Percentiles rank a stretch among this genome's conserved stretches.
phyloP scores from a whole-genome alignment of 257 asterid species.

The Handroanthus guayacan region DNA sequence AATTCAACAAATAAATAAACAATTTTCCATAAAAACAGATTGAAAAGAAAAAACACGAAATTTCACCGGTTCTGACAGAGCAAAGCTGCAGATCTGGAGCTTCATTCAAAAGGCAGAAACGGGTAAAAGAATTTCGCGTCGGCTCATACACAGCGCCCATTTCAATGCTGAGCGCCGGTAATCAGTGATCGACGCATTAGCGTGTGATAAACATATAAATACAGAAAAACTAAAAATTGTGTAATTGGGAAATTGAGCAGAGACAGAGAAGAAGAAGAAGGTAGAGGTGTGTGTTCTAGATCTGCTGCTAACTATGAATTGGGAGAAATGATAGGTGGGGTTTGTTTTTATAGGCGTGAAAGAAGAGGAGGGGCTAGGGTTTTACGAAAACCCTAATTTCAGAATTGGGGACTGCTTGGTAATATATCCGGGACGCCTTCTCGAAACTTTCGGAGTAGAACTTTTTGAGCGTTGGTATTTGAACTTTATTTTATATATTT shows the following conservation, averaged over 20 bases:
- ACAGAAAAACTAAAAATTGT: background rate
- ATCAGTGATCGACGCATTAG: slow-evolving; percentile 80
- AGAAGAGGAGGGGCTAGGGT: slow-evolving; percentile 34
- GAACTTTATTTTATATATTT: no score
- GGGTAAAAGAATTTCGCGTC: slow-evolving; percentile 54
- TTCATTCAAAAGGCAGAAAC: slow-evolving; percentile 41
- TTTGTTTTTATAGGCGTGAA: slow-evolving; percentile 25
- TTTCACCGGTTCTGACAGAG: slow-evolving; percentile 56
- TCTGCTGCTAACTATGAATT: background rate
- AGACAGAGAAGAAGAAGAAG: background rate
- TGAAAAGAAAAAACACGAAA: background rate
- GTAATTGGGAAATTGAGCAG: background rate
- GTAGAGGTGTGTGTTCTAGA: background rate
- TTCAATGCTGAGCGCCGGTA: slow-evolving; percentile 52
- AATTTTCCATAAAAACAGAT: background rate
- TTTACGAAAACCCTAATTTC: slow-evolving; percentile 45
- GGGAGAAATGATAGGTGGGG: background rate
- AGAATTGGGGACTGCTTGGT: background rate
- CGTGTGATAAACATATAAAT: no score
- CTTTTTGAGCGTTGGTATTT: no score
- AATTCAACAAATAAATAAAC: background rate
- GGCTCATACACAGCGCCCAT: slow-evolving; percentile 78
- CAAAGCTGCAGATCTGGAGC: slow-evolving; percentile 24
- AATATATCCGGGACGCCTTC: background rate
- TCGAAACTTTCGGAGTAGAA: background rate